Evolutionary conservation across 1,284 basidiomycete genomes (phyloP), one percentile per base, ranked within the genome.

Genomic region (Peniophora sp.): DNA sequence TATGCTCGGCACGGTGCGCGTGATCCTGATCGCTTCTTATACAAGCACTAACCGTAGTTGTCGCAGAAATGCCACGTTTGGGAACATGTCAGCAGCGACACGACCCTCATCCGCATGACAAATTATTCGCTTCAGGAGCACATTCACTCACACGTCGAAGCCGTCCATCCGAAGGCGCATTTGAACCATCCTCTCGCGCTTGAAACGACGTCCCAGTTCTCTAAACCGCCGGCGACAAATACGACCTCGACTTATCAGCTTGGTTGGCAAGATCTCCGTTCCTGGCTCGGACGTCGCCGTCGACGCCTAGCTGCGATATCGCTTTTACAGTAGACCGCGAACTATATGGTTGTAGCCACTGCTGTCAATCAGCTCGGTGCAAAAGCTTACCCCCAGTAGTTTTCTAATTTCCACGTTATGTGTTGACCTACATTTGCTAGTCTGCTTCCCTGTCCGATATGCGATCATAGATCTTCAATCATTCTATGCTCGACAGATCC

Each of bases 91-190:
- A 64, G 68, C 22, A 75, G 68, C 24, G 79, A 79, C 0, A 75
- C 81, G 36, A 65, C 67, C 15, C 60, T 84, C 32, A 71, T 88
- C 51, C 76, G 85, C 51, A 85, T 87, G 18, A 81, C 78, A 3
- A 70, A 69, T 46, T 91, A 89, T 65, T 82, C 81, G 56, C 68
- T 91, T 2, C 88, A 88, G 0, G 70, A 69, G 51, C 55, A 74
- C 51, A 62, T 91, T 22, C 74, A 82, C 55, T 65, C 68, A 2
- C 85, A 89, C 58, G 62, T 89, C 45, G 85, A 90, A 47, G 65
- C 88, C 43, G 70, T 90, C 37, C 83, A 86, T 52, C 88, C 88
- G 0, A 90, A 87, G 0, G 87, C 85, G 0, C 74, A 82, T 63
- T 90, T 89, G 60, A 71, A 73, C 47, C 75, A 74, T 27, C 69